Evolutionary conservation across 768 basidiomycete genomes (phyloP), one percentile per base, ranked within the genome.

Genomic region (Lentinula lateritia): DNA sequence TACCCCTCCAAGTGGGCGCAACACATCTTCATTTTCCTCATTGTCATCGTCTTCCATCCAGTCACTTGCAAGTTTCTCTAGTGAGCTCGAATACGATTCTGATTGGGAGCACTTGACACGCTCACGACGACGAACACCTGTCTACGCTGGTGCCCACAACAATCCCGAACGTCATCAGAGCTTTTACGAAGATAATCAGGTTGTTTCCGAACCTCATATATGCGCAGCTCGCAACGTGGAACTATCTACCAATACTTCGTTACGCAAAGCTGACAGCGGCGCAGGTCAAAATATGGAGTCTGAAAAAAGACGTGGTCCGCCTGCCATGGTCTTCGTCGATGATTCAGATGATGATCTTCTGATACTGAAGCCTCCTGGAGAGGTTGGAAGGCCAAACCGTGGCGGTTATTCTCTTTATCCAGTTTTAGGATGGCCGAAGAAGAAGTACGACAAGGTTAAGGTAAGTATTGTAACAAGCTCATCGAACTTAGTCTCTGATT

Each of bases 321-420:
- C 50, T 10, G 13, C 50, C 16, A 8, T 50, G 7, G 50, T 50
- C n/a, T 50, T 34, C 18, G 56, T 43, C 5, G 28, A 18, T 0
- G 46, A 50, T 18, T 46, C 58, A 6, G 45, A 59, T 34, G 28
- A 32, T 34, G 58, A 36, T 34, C 10, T 28, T 0, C 65, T 63
- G 60, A 67, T 69, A 20, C 48, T 63, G 12, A 69, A 69, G 38
- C 68, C 67, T 23, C 8, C 6, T 1, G 63, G 64, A 0, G 58
- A 68, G 34, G 64, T 62, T 15, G 68, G 23, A 23, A 23, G 23
- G 23, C 23, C 23, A 23, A 23, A 23, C 23, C 23, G 3, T 23
- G 23, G 23, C 3, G 64, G 67, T 0, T 68, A 69, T 35, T 66
- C n/a, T 1, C 64, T 69, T 10, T 39, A 60, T 35, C 61, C 39